Evolutionary conservation across 345 rosid genomes (phyloP).

Genomic region (Syzygium aqueum): DNA sequence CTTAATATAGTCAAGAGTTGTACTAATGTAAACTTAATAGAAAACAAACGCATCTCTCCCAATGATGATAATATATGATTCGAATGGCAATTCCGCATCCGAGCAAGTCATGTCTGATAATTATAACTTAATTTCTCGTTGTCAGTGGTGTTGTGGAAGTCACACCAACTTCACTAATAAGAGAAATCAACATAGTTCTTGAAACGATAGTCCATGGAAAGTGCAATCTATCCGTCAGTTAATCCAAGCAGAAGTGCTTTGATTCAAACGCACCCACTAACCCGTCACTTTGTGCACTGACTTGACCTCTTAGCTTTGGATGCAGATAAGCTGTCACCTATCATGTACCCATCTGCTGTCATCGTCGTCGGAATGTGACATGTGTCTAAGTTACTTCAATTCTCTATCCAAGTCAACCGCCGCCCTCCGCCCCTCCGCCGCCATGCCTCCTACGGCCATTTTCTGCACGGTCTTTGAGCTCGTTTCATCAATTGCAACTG

Average conservation of each 20-base stretch:
- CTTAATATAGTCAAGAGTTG: not conserved
- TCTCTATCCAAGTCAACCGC: not conserved
- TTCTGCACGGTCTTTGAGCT: not conserved
- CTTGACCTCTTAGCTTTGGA: too few relatives aligned
- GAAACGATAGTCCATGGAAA: not conserved
- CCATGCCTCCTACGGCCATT: not conserved
- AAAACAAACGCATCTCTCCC: not conserved
- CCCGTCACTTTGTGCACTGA: too few relatives aligned
- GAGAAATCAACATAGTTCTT: not conserved
- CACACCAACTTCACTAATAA: not conserved
- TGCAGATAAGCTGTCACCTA: too few relatives aligned
- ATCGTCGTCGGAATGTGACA: too few relatives aligned
- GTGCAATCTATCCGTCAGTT: not conserved
- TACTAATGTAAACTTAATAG: not conserved
- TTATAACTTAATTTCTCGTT: not conserved
- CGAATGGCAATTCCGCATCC: accelerated
- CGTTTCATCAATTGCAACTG: not conserved
- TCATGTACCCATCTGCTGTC: too few relatives aligned
- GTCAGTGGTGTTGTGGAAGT: not conserved
- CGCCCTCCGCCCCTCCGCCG: not conserved
- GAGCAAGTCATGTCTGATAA: not conserved
- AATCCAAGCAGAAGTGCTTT: not conserved
- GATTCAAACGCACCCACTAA: too few relatives aligned
- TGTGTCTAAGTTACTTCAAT: too few relatives aligned
- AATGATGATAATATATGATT: accelerated